Percentiles rank a stretch among this genome's conserved stretches.
Evolutionary conservation across 2,329 filamentous ascomycete species (phyloP).

Genomic region (Helotiales sp.): DNA sequence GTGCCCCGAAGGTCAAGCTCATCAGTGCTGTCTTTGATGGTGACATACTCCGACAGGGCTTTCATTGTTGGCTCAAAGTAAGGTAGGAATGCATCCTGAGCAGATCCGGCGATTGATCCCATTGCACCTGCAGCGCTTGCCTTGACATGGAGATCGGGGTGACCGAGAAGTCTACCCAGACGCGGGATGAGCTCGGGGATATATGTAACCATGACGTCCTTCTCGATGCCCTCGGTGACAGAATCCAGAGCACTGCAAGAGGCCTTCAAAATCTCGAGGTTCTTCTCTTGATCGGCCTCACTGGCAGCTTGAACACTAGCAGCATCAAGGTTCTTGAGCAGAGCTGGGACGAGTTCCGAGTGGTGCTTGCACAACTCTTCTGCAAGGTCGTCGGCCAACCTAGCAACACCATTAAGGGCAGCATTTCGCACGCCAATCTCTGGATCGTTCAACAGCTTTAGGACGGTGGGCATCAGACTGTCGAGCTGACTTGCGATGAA

Average conservation of each 20-base stretch:
- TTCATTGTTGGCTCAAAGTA: slow-evolving; percentile 92
- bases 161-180: slow-evolving; percentile 79
- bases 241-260: slow-evolving; percentile 90
- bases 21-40: slow-evolving; percentile 84
- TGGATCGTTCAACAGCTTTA: slow-evolving; percentile 81
- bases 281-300: slow-evolving; percentile 67
- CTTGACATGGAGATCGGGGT: slow-evolving; percentile 88
- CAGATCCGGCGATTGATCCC: slow-evolving; percentile 84
- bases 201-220: slow-evolving; percentile 78
- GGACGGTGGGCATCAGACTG: slow-evolving; percentile 80
- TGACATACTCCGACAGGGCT: slow-evolving; percentile 79
- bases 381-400: slow-evolving; percentile 88
- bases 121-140: slow-evolving; percentile 85
- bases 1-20: slow-evolving; percentile 87
- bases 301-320: slow-evolving; percentile 68
- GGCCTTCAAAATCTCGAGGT: slow-evolving; percentile 82
- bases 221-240: slow-evolving; percentile 81
- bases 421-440: slow-evolving; percentile 84
- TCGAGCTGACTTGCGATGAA: slow-evolving; percentile 93
- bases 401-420: slow-evolving; percentile 82
- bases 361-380: slow-evolving; percentile 89
- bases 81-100: slow-evolving; percentile 81
- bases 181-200: slow-evolving; percentile 80
- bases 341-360: slow-evolving; percentile 75
- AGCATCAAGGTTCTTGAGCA: slow-evolving; percentile 86